These are phyloP conservation scores for Candida andamanensis DNA, from an alignment of 805 yeast species.

Conservation along the genomic window DNA sequence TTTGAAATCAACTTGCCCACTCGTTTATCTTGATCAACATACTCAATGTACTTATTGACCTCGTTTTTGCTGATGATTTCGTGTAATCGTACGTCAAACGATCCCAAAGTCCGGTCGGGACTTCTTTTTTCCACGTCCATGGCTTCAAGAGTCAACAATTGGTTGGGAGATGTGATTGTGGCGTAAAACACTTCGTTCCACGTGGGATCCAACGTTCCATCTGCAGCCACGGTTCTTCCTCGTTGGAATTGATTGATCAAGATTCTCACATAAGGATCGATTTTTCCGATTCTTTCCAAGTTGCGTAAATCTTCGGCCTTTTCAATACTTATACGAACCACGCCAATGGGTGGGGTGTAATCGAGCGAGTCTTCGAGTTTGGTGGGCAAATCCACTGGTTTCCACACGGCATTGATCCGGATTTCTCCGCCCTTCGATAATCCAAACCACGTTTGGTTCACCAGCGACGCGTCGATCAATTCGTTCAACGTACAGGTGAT, in stretches of 20 bases:
- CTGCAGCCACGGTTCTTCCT: constrained; percentile 69
- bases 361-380: constrained; percentile 59
- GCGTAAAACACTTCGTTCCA: constrained; percentile 83
- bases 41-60: constrained; percentile 52
- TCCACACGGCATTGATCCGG: constrained; percentile 70
- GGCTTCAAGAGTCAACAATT: constrained; percentile 76
- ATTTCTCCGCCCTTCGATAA: constrained; percentile 72
- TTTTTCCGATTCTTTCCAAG: constrained; percentile 81
- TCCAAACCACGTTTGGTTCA: constrained; percentile 74
- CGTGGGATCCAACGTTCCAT: constrained; percentile 68
- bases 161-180: constrained; percentile 78
- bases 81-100: constrained; percentile 62
- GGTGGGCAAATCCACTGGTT: constrained; percentile 57
- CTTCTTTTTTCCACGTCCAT: constrained; percentile 83
- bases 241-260: constrained; percentile 70
- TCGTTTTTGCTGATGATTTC: constrained; percentile 70
- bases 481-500: constrained; percentile 55
- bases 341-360: constrained; percentile 94
- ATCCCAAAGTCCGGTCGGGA: constrained; percentile 86
- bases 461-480: constrained; percentile 70
- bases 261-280: constrained; percentile 87
- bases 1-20: constrained; percentile 62
- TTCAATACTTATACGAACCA: constrained; percentile 65
- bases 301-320: constrained; percentile 74
- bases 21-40: constrained; percentile 51